Percentiles rank a stretch among this genome's conserved stretches.
Conservation (phyloP, 2,329 filamentous ascomycete species). For the Ceratocystiopsis minuta region DNA sequence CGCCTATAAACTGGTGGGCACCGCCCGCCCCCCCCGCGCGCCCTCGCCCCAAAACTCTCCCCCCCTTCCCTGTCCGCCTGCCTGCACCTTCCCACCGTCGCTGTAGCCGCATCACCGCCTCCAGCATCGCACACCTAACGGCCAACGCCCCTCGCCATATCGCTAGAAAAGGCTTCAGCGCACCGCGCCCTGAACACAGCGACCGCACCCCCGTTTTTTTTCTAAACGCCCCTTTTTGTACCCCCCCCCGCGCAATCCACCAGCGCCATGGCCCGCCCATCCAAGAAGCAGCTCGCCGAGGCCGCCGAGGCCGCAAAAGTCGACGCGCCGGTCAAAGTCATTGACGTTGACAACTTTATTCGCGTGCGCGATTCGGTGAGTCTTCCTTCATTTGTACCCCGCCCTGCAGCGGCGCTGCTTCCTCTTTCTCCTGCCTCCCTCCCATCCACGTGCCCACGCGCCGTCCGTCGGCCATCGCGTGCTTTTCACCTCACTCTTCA, state of each 20-base stretch:
- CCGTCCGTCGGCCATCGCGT: too few relatives aligned
- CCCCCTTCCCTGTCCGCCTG: conserved; percentile 1
- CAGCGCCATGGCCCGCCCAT: conserved; percentile 11
- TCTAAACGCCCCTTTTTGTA: too few relatives aligned
- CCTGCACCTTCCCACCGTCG: neutral
- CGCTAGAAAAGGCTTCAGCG: conserved; percentile 6
- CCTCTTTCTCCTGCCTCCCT: neutral
- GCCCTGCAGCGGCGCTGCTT: neutral
- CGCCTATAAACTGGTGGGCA: conserved; percentile 11
- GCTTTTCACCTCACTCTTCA: neutral
- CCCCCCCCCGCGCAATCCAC: neutral
- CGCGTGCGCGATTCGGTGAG: conserved; percentile 70
- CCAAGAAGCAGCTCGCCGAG: conserved; percentile 12
- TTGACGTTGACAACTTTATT: conserved; percentile 60
- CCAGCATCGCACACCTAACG: conserved; percentile 6
- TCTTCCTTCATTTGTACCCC: conserved; percentile 5
- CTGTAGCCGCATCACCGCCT: neutral
- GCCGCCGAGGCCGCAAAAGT: conserved; percentile 10
- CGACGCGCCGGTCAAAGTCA: conserved; percentile 24
- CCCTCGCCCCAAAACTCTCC: neutral
- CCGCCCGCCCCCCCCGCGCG: conserved; percentile 5
- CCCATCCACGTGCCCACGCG: too few relatives aligned
- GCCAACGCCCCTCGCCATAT: conserved; percentile 2
- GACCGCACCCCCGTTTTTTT: conserved; percentile 2
- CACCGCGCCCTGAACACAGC: conserved; percentile 6